These are phyloP conservation scores for Fusarium denticulatum DNA, from an alignment of 2,329 filamentous ascomycete genomes.

Conservation along the genomic window DNA sequence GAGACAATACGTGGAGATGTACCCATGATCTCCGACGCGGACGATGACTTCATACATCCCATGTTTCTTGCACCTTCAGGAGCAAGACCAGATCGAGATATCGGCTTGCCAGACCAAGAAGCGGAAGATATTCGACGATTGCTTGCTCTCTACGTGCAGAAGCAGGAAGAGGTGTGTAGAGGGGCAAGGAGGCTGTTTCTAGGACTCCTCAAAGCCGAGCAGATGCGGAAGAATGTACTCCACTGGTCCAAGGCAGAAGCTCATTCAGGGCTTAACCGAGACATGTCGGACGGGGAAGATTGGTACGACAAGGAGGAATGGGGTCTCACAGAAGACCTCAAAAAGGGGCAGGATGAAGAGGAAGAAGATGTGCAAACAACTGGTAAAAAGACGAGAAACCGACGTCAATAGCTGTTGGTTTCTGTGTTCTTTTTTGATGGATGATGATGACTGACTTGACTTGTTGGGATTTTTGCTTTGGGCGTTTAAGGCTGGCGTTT, in stretches of 20 bases:
- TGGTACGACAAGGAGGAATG: slow-evolving; percentile 89
- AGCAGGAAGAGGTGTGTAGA: slow-evolving; percentile 84
- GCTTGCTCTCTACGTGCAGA: slow-evolving; percentile 81
- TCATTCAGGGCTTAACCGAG: slow-evolving; percentile 71
- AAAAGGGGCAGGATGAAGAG: slow-evolving; percentile 85
- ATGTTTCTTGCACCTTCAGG: slow-evolving; percentile 74
- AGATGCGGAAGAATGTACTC: slow-evolving; percentile 75
- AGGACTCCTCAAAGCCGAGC: slow-evolving; percentile 77
- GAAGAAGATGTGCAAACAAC: slow-evolving; percentile 75
- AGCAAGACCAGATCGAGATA: slow-evolving; percentile 72
- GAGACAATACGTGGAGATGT: slow-evolving; percentile 15
- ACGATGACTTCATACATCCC: slow-evolving; percentile 73
- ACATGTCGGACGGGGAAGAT: slow-evolving; percentile 89
- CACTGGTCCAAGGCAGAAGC: slow-evolving; percentile 83
- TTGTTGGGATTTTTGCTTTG: slow-evolving; percentile 31
- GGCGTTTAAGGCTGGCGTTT: slow-evolving; percentile 35
- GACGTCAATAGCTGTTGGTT: slow-evolving; percentile 49
- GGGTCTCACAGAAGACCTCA: slow-evolving; percentile 76
- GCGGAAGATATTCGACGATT: slow-evolving; percentile 81
- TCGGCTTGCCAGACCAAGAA: slow-evolving; percentile 76
- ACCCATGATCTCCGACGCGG: slow-evolving; percentile 2
- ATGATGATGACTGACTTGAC: slow-evolving; percentile 41
- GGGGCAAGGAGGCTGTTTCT: slow-evolving; percentile 74
- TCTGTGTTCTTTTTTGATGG: slow-evolving; percentile 10
- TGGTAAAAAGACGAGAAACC: slow-evolving; percentile 69